Conservation (phyloP, 1,284 basidiomycete genomes). For the Leccinum subspadiceum region DNA sequence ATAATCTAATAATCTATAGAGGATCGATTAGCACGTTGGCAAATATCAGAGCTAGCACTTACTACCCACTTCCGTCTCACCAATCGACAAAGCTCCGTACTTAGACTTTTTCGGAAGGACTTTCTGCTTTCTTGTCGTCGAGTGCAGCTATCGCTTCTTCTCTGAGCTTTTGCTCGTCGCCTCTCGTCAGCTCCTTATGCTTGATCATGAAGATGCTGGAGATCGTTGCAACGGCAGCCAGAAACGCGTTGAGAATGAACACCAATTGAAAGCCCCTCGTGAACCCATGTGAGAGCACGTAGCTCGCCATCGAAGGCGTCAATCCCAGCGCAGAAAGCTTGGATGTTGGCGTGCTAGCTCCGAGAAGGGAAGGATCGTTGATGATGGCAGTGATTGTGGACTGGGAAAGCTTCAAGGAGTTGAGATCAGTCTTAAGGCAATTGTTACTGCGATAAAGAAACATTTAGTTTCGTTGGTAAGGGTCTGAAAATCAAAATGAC, state of each 20-base stretch:
- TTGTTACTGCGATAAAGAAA: conserved; percentile 46
- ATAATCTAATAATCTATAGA: not conserved
- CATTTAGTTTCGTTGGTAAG: not conserved
- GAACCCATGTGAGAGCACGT: conserved; percentile 52
- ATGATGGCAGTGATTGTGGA: conserved; percentile 42
- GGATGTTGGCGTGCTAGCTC: conserved; percentile 30
- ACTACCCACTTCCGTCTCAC: conserved; percentile 1
- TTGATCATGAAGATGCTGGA: conserved; percentile 55
- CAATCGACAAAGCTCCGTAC: not conserved
- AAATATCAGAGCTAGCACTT: not conserved
- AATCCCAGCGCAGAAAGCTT: conserved; percentile 34
- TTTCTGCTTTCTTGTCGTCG: not conserved
- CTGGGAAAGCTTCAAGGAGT: conserved; percentile 35
- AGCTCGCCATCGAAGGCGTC: conserved; percentile 35
- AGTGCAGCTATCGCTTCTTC: conserved; percentile 31
- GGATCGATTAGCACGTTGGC: not conserved
- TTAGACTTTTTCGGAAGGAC: conserved; percentile 6
- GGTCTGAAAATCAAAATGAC: conserved; percentile 12
- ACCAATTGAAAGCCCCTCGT: conserved; percentile 53
- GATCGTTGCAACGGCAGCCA: conserved; percentile 47
- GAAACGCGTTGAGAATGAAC: conserved; percentile 54
- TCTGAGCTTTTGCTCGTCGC: conserved; percentile 50
- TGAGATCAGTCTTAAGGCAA: conserved; percentile 44
- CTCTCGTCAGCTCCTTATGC: conserved; percentile 54
- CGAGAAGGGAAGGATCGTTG: conserved; percentile 49